Base-by-base conservation (phyloP, 2,329 filamentous ascomycete species). In the Camptophora hylomeconis region DNA sequence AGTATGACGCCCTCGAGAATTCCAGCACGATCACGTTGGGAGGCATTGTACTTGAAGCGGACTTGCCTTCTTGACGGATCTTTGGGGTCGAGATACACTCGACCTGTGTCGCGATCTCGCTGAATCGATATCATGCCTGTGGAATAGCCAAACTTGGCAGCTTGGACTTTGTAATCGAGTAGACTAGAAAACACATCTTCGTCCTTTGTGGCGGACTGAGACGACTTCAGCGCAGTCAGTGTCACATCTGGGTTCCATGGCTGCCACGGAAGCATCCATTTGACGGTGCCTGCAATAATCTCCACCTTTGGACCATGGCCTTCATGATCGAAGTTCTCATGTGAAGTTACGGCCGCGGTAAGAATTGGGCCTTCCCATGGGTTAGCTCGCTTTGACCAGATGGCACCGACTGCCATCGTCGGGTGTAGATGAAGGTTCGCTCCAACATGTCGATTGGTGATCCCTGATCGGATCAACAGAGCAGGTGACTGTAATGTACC, bases 291-390 rank as follows among this genome's bases (percentile, higher is more conserved):
- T 16, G 38, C 30, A 11, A 71, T 71, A 7, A 74, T 64, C 60
- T 94, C 84, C 16, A 94, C 61, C 52, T 92, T 92, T 26, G 67
- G 65, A 20, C 87, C 87, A 45, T 94, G 82, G 33, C 83, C 82
- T 22, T 74, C 63, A 5, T 71, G 70, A 49, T 93, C 83, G 1
- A 86, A 63, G 42, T 94, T 78, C 40, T 92, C 80, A 42, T 86
- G 82, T 30, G 80, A 73, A 23, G 66, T 71, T 39, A 81, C 76
- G 11, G 86, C 75, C 3, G 72, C 69, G 0, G 86, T 94, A 34
- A 94, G 69, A 42, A 86, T 86, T 2, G 74, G 68, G 10, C 83
- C 41, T 19, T 44, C 63, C 65, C 65, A 63, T 2, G 52, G 56
- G 17, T 45, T 33, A n/a, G 40, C 34, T 5, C 39, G 33, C 7